These are phyloP conservation scores for Trametes cingulata DNA, from an alignment of 768 basidiomycete species.

Conservation along the genomic window DNA sequence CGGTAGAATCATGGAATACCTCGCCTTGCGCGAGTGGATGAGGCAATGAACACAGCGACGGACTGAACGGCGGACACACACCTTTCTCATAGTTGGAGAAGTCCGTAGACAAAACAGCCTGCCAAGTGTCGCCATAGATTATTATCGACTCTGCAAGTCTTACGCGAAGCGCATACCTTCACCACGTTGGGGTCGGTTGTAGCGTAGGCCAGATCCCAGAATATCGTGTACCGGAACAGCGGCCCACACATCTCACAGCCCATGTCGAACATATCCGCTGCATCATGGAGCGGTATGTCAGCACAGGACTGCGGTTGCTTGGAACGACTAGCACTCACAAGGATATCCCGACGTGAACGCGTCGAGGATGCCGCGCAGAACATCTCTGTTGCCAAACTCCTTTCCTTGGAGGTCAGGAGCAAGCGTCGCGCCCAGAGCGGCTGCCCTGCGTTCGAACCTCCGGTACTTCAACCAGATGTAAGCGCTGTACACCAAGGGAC, in stretches of 20 bases:
- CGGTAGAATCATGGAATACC: conserved; percentile 30
- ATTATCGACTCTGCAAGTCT: neutral
- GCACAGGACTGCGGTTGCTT: neutral
- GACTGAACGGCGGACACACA: neutral
- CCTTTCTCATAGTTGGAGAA: conserved; percentile 49
- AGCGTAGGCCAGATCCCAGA: conserved; percentile 24
- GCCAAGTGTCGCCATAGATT: neutral
- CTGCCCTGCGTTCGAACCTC: conserved; percentile 11
- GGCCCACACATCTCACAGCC: conserved; percentile 25
- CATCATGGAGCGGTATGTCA: neutral
- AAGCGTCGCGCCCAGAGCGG: conserved; percentile 16
- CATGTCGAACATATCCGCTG: conserved; percentile 27
- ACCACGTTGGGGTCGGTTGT: conserved; percentile 31
- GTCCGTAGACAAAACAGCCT: conserved; percentile 45
- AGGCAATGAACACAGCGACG: neutral
- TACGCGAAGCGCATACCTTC: conserved; percentile 30
- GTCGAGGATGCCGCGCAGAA: conserved; percentile 26
- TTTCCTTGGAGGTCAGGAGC: conserved; percentile 36
- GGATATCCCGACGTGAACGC: conserved; percentile 36
- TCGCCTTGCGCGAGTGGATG: neutral
- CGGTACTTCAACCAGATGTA: conserved; percentile 7
- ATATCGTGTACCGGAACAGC: conserved; percentile 21
- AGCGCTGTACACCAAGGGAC: conserved; percentile 8
- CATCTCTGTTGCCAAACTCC: conserved; percentile 38
- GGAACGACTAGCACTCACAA: conserved; percentile 27